Conservation (phyloP, 805 yeast species). For the Zygosaccharomyces gambellarensis region DNA sequence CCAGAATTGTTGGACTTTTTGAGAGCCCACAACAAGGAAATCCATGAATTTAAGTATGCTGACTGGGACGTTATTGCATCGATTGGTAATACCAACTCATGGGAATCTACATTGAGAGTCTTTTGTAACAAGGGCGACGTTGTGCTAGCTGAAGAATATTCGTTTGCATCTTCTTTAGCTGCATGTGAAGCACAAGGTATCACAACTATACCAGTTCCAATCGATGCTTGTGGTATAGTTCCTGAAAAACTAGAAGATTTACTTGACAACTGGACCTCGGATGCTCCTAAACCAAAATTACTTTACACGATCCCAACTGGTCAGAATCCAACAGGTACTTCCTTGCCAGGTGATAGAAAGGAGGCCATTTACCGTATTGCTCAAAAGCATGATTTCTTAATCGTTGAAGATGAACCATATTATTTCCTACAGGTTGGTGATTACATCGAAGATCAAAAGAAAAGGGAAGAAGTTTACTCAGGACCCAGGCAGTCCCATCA, state of each 20-base stretch:
- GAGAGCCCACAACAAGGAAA: slow-evolving; percentile 63
- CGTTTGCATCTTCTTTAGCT: slow-evolving; percentile 82
- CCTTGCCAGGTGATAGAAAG: slow-evolving; percentile 73
- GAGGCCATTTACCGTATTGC: slow-evolving; percentile 69
- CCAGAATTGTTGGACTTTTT: slow-evolving; percentile 63
- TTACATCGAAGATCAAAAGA: slow-evolving; percentile 47
- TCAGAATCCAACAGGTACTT: slow-evolving; percentile 96
- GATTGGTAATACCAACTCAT: slow-evolving; percentile 84
- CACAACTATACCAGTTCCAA: slow-evolving; percentile 62
- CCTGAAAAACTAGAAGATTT: slow-evolving; percentile 63
- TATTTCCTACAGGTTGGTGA: slow-evolving; percentile 90
- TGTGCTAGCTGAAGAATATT: slow-evolving; percentile 74
- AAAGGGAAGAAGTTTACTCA: slow-evolving; percentile 22
- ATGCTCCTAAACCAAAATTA: slow-evolving; percentile 68
- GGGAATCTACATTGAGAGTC: slow-evolving; percentile 79
- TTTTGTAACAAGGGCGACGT: slow-evolving; percentile 74
- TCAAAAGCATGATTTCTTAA: slow-evolving; percentile 76
- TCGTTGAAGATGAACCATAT: slow-evolving; percentile 96
- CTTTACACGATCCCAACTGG: slow-evolving; percentile 93
- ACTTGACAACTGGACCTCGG: slow-evolving; percentile 65
- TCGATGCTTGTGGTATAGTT: slow-evolving; percentile 74
- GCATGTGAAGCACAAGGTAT: slow-evolving; percentile 71
- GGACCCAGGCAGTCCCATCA: slow-evolving; percentile 45
- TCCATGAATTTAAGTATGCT: slow-evolving; percentile 44
- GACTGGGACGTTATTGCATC: slow-evolving; percentile 73